Percentiles rank a stretch among this genome's conserved stretches.
Evolutionary conservation across 139 green algal genomes (phyloP).

Genomic region (Gonium pectorale): DNA sequence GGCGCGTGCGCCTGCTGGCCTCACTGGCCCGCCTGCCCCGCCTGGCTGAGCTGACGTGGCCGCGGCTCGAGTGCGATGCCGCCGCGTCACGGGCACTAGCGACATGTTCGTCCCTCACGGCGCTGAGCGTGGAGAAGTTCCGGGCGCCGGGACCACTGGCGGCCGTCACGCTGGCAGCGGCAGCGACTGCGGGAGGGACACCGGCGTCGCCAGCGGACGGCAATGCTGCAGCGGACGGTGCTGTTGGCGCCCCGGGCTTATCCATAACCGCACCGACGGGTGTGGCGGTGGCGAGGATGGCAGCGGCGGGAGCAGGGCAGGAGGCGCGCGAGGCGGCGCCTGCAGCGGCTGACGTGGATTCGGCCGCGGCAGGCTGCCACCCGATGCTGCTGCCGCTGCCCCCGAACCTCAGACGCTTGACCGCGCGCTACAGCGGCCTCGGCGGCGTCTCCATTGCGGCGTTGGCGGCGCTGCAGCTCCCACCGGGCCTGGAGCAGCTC

Average conservation of each 20-base stretch:
- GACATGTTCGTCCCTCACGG: background rate
- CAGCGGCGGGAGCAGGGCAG: too few species aligned
- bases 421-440: conserved; percentile 17
- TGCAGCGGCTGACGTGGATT: background rate
- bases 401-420: background rate
- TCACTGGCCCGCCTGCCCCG: background rate
- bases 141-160: background rate
- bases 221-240: background rate
- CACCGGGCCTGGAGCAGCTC: background rate
- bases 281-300: too few species aligned
- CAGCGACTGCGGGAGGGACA: background rate
- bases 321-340: too few species aligned
- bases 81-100: background rate
- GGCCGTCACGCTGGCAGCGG: background rate
- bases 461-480: conserved; percentile 21
- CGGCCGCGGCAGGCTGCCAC: background rate
- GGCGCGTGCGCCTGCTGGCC: background rate
- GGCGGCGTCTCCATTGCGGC: conserved; percentile 13
- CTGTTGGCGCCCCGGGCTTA: background rate
- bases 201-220: background rate
- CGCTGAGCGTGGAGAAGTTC: conserved; percentile 3
- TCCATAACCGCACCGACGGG: too few species aligned
- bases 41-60: background rate
- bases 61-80: conserved; percentile 2
- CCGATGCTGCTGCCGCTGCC: conserved; percentile 29